phyloP scores from a whole-genome alignment of 176 grass and related monocot species.

The Aegilops umbellulata region DNA sequence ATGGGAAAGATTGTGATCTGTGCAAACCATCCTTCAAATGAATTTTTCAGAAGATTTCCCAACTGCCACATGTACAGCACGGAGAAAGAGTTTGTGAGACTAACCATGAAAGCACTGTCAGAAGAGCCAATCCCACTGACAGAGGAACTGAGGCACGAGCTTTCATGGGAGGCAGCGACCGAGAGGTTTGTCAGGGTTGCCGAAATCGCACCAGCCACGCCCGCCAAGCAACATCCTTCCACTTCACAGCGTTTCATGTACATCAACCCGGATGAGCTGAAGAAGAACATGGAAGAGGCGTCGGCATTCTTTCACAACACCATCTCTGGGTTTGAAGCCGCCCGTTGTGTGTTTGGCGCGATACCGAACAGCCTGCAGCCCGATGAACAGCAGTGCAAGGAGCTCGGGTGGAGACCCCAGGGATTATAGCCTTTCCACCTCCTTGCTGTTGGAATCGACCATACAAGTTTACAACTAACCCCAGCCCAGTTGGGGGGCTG shows the following conservation, averaged over 20 bases:
- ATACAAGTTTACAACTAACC: not conserved
- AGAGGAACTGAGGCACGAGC: constrained; percentile 59
- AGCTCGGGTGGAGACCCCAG: constrained; percentile 64
- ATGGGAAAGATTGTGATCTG: constrained; percentile 99
- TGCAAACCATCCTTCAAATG: constrained; percentile 85
- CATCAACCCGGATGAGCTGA: constrained; percentile 61
- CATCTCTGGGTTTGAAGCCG: constrained; percentile 69
- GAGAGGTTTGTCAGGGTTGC: constrained; percentile 73
- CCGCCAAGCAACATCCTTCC: constrained; percentile 19
- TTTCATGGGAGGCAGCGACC: constrained; percentile 95
- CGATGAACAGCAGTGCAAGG: constrained; percentile 78
- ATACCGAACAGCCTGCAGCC: constrained; percentile 82
- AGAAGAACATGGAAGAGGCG: constrained; percentile 70
- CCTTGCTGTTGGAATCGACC: not conserved
- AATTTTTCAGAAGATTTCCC: constrained; percentile 92
- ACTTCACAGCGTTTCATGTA: constrained; percentile 54
- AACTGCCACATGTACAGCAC: constrained; percentile 88
- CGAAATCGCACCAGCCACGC: constrained; percentile 39
- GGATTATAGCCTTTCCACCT: constrained; percentile 1
- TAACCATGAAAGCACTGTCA: constrained; percentile 60
- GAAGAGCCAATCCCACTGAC: constrained; percentile 64
- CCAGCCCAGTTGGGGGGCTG: not conserved
- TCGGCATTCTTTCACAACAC: constrained; percentile 85
- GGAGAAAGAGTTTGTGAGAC: constrained; percentile 60
- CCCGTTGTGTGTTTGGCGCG: constrained; percentile 81